Base-by-base conservation (phyloP, 225 moss, liverwort and hornwort species). In the Takakia lepidozioides region DNA sequence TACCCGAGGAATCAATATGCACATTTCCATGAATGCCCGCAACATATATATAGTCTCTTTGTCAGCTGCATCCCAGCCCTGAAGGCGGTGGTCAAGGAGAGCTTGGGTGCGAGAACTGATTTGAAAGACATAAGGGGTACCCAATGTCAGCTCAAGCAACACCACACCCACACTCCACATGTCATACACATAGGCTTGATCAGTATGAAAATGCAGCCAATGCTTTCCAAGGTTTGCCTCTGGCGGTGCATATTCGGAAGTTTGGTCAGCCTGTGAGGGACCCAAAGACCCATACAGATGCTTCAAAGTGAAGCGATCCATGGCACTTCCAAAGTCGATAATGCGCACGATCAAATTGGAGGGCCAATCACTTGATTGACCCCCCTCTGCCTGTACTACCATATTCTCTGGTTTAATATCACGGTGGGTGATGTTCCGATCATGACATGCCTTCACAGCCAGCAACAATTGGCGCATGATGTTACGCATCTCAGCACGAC, bases 341-440 rank as follows among this genome's bases (percentile, higher is more conserved):
- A 88, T 64, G 19, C 74, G 81, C 75, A 88, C 39, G 26, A 77
- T 81, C 67, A 88, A 71, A 62, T 81, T 84, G 28, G 84, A 75
- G 35, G 84, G 84, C 71, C 76, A 75, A 13, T 74, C 77, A 55
- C 35, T 67, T 35, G 32, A 40, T 41, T 65, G 62, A 43, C 27
- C 57, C 40, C 59, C 57, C 46, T 63, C 74, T 27, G 73, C 60
- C 21, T 35, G 69, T 17, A 88, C 84, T 42, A 88, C 78, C 84
- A 88, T 88, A 24, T 88, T 88, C 57, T 84, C 88, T 62, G 88
- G 88, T 66, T 88, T 88, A 19, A 88, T 81, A 46, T 88, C 88
- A 25, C 88, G 88, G 48, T 88, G 88, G 36, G 88, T 88, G 57
- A 88, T 84, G 35, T 82, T 81, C 34, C 67, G 84, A 57, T 67